phyloP scores from a whole-genome alignment of 148 eudicot species.

The Diospyros lotus region DNA sequence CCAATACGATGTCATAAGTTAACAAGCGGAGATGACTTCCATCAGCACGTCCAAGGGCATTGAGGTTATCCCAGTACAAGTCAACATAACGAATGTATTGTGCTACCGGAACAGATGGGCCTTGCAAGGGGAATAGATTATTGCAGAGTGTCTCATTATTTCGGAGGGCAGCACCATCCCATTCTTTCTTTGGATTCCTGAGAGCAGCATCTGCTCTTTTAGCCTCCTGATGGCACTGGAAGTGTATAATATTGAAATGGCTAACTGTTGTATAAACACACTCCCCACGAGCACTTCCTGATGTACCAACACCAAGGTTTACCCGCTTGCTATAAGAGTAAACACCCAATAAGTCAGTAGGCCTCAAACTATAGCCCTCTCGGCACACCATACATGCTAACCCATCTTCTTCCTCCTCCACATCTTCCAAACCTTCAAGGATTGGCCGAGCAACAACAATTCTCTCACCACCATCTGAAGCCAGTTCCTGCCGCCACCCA shows the following conservation, averaged over 20 bases:
- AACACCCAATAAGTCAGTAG: conserved; percentile 79
- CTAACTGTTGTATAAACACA: conserved; percentile 96
- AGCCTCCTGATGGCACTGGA: conserved; percentile 99
- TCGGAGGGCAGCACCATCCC: conserved; percentile 98
- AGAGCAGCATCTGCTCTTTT: conserved; percentile 96
- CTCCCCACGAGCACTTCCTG: conserved; percentile 84
- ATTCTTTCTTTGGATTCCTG: conserved; percentile 86
- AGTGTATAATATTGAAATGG: conserved; percentile 96
- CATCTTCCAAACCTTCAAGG: conserved; percentile 94
- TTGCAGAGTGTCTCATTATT: conserved; percentile 97
- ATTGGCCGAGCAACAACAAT: conserved; percentile 72
- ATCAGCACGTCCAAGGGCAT: conserved; percentile 95
- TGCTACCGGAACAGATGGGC: conserved; percentile 83
- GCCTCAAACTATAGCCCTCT: conserved; percentile 89
- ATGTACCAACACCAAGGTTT: conserved; percentile 76
- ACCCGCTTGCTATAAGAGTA: conserved; percentile 96
- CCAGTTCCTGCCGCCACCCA: conserved; percentile 76
- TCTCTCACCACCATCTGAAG: conserved; percentile 97
- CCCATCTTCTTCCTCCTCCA: conserved; percentile 96
- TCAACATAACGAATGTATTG: conserved; percentile 87
- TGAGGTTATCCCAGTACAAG: conserved; percentile 94
- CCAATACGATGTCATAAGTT: conserved; percentile 98
- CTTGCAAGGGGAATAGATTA: conserved; percentile 83
- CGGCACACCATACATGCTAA: conserved; percentile 99
- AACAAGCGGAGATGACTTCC: conserved; percentile 87